Evolutionary conservation across 2,329 filamentous ascomycete species (phyloP).

Genomic region (Lasiodiplodia gonubiensis): DNA sequence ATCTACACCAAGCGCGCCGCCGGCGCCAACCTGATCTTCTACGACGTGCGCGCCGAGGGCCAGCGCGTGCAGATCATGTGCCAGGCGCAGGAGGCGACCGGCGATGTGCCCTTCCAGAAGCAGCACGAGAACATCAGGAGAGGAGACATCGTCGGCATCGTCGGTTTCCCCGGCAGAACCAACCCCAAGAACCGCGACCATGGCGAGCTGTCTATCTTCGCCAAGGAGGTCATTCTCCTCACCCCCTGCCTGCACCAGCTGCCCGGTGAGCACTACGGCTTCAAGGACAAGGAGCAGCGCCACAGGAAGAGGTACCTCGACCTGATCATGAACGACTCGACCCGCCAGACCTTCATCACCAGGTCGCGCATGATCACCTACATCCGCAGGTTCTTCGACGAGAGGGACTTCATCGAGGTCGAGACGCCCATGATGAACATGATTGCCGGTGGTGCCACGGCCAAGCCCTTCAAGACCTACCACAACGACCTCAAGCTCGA

Average conservation of each 20-base stretch:
- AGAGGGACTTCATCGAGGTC: slow-evolving; percentile 87
- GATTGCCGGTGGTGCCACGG: slow-evolving; percentile 93
- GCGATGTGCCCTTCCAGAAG: slow-evolving; percentile 74
- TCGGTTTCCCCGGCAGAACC: slow-evolving; percentile 83
- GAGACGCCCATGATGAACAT: slow-evolving; percentile 98
- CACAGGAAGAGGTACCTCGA: slow-evolving; percentile 94
- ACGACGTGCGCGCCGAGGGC: slow-evolving; percentile 79
- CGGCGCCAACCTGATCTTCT: slow-evolving; percentile 88
- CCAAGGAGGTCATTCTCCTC: slow-evolving; percentile 81
- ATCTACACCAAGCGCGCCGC: slow-evolving; percentile 80
- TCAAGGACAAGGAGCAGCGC: slow-evolving; percentile 93
- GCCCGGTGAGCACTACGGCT: slow-evolving; percentile 88
- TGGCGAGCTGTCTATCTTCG: slow-evolving; percentile 94
- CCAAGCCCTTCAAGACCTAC: slow-evolving; percentile 91
- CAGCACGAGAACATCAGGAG: slow-evolving; percentile 89
- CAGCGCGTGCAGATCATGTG: slow-evolving; percentile 89
- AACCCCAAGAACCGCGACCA: slow-evolving; percentile 86
- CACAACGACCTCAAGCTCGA: slow-evolving; percentile 97
- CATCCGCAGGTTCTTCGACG: slow-evolving; percentile 87
- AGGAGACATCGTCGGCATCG: slow-evolving; percentile 90
- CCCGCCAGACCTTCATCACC: slow-evolving; percentile 81
- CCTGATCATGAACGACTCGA: slow-evolving; percentile 92
- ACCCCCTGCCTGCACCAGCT: slow-evolving; percentile 91
- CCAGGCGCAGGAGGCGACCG: slow-evolving; percentile 77
- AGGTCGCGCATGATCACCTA: slow-evolving; percentile 87